A percentile compares a stretch with the other conserved stretches of the same genome.
phyloP scores from a whole-genome alignment of 768 basidiomycete genomes.

The Rhodosporidiobolus sp. region DNA sequence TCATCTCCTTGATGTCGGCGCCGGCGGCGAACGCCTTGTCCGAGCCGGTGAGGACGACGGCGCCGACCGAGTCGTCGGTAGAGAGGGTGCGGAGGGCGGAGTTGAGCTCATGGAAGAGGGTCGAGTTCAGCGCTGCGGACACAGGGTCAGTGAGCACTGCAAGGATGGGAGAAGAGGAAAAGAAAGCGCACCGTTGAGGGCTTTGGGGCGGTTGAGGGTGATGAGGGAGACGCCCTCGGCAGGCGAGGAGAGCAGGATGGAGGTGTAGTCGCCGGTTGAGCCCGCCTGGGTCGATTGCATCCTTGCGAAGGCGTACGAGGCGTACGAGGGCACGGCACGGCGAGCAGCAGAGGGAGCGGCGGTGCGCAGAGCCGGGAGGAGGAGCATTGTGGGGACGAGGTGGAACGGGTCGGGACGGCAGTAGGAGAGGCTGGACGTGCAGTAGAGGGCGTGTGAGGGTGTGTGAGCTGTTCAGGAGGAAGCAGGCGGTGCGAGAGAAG shows the following conservation, averaged over 20 bases:
- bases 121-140: constrained; percentile 63
- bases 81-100: constrained; percentile 69
- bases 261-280: constrained; percentile 23
- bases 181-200: constrained; percentile 52
- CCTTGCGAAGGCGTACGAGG: constrained; percentile 3
- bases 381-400: not conserved
- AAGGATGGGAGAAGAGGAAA: constrained; percentile 42
- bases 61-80: constrained; percentile 66
- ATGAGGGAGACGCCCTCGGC: constrained; percentile 56
- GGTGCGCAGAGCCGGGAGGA: constrained; percentile 40
- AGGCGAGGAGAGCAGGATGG: constrained; percentile 41
- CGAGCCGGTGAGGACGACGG: constrained; percentile 87
- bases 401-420: not conserved
- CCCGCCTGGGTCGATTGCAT: constrained; percentile 10
- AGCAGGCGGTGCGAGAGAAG: not conserved
- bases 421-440: not conserved
- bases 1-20: constrained; percentile 99
- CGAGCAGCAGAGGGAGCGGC: not conserved
- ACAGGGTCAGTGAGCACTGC: constrained; percentile 54
- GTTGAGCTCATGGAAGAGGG: constrained; percentile 78
- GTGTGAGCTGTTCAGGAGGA: not conserved
- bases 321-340: not conserved
- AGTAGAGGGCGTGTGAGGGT: not conserved
- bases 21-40: constrained; percentile 92
- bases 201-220: constrained; percentile 83